Percentiles rank a stretch among this genome's conserved stretches.
phyloP scores from a whole-genome alignment of 495 filamentous ascomycete species.

The Podospora pseudoanserina region DNA sequence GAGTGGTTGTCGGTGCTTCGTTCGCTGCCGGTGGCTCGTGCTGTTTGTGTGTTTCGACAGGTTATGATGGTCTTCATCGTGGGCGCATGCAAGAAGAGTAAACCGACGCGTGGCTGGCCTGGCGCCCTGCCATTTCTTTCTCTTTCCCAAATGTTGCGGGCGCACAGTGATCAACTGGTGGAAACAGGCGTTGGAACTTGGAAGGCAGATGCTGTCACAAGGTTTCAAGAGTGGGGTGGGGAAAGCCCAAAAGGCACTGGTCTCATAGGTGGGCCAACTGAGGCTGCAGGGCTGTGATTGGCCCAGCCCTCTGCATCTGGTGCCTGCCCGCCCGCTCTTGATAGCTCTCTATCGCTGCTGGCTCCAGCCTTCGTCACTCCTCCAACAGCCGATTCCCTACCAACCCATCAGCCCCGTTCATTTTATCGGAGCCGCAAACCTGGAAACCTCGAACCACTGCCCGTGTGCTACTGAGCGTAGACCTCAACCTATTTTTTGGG shows the following conservation, averaged over 20 bases:
- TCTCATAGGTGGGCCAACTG: slow-evolving; percentile 17
- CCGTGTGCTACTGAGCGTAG: background rate
- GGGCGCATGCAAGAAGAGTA: background rate
- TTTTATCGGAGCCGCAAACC: slow-evolving; percentile 17
- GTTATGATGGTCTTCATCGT: background rate
- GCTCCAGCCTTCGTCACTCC: slow-evolving; percentile 23
- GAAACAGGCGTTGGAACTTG: background rate
- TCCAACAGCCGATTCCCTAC: slow-evolving; percentile 24
- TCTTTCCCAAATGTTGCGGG: background rate
- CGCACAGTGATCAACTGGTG: background rate
- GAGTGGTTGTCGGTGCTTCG: background rate
- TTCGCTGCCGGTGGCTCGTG: background rate
- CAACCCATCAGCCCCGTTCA: slow-evolving; percentile 18
- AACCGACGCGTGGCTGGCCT: background rate
- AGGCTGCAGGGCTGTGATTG: slow-evolving; percentile 15
- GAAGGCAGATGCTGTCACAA: slow-evolving; percentile 9
- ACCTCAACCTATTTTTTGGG: background rate
- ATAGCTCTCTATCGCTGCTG: slow-evolving; percentile 3
- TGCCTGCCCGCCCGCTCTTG: slow-evolving; percentile 22
- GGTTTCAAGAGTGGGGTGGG: background rate
- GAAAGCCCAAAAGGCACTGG: slow-evolving; percentile 15
- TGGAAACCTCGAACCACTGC: background rate
- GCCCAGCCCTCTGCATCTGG: slow-evolving; percentile 13
- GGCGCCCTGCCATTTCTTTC: slow-evolving; percentile 13
- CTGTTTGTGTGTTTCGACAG: background rate